Percentiles rank a stretch among this genome's conserved stretches.
phyloP scores from a whole-genome alignment of 345 rosid genomes.

The Trapa bicornis region DNA sequence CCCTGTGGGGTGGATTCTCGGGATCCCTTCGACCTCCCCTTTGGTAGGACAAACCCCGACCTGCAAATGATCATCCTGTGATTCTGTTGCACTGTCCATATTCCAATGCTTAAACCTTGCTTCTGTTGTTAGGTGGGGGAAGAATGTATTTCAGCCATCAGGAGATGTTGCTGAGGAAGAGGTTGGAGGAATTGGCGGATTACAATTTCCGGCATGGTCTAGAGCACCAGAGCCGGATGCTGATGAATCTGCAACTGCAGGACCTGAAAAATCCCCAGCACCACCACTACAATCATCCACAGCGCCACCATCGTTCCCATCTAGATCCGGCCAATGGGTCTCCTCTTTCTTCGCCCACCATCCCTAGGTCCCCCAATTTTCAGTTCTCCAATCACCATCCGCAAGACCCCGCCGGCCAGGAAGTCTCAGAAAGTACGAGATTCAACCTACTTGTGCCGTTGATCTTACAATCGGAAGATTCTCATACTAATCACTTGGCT shows the following conservation, averaged over 20 bases:
- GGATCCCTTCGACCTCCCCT: constrained; percentile 43
- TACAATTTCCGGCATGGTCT: constrained; percentile 47
- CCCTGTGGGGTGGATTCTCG: constrained; percentile 35
- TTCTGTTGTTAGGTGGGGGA: constrained; percentile 15
- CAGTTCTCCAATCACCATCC: constrained; percentile 20
- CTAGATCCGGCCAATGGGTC: constrained; percentile 29
- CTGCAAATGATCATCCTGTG: too few species aligned
- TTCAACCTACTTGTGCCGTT: not conserved
- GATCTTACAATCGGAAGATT: not conserved
- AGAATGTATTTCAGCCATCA: constrained; percentile 40
- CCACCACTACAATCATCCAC: not conserved
- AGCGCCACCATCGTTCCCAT: constrained; percentile 21
- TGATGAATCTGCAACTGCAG: constrained; percentile 43
- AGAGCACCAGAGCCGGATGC: constrained; percentile 43
- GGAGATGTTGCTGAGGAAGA: constrained; percentile 50
- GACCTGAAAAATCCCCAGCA: constrained; percentile 25
- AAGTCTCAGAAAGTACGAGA: constrained; percentile 21
- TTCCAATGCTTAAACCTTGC: not conserved
- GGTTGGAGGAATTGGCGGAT: constrained; percentile 64
- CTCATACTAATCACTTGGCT: not conserved
- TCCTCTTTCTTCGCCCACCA: constrained; percentile 27
- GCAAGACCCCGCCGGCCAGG: constrained; percentile 16
- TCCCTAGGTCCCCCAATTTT: constrained; percentile 20
- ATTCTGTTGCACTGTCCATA: not conserved
- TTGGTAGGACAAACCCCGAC: constrained; percentile 20